phyloP scores from a whole-genome alignment of 441 rosid species.

The Pelargonium australe region DNA sequence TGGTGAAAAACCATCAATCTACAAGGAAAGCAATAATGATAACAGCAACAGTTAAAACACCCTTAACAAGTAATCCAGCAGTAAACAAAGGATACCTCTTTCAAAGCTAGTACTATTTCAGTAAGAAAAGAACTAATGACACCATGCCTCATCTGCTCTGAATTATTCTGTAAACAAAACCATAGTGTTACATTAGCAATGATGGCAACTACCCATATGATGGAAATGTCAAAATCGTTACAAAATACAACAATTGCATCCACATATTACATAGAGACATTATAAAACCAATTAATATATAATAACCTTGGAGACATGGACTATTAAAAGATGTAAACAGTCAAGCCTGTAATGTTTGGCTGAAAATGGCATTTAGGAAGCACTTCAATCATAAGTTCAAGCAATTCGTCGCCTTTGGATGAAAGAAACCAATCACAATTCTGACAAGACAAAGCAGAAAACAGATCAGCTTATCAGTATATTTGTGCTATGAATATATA shows the following conservation, averaged over 20 bases:
- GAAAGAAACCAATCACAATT: conserved; percentile 48
- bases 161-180: conserved; percentile 43
- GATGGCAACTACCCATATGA: not conserved
- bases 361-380: conserved; percentile 69
- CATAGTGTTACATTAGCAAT: not conserved
- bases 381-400: conserved; percentile 62
- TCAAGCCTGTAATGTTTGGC: conserved; percentile 89
- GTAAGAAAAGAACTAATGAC: conserved; percentile 67
- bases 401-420: conserved; percentile 56
- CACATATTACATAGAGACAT: not conserved
- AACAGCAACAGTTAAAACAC: not conserved
- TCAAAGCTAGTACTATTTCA: conserved; percentile 77
- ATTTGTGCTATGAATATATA: not conserved
- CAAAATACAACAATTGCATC: not conserved
- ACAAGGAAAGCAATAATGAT: not conserved
- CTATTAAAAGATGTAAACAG: conserved; percentile 72
- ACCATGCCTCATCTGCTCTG: conserved; percentile 46
- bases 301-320: conserved; percentile 54
- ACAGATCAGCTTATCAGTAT: conserved; percentile 6
- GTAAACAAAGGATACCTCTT: conserved; percentile 57
- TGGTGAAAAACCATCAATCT: not conserved
- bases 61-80: not conserved
- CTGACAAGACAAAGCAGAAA: conserved; percentile 31
- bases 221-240: not conserved
- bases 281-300: conserved; percentile 7